These are phyloP conservation scores for Plasmodium inui DNA, from an alignment of 169 alveolate genomes.

Conservation along the genomic window DNA sequence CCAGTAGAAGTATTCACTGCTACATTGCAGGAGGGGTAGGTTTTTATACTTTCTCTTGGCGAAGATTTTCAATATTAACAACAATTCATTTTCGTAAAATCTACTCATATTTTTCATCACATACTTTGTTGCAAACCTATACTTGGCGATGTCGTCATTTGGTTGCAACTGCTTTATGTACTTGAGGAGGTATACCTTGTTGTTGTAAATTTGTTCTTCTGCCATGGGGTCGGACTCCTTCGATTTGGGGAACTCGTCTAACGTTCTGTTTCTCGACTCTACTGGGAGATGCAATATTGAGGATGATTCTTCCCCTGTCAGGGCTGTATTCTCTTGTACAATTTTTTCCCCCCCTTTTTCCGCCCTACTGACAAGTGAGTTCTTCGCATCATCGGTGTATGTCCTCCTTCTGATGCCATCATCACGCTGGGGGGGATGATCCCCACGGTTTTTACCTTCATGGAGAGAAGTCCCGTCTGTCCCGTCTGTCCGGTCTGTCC, in stretches of 20 bases:
- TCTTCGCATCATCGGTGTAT: background rate
- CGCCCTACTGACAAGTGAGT: background rate
- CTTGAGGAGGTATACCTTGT: constrained; percentile 27
- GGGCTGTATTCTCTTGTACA: background rate
- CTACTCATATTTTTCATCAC: constrained; percentile 17
- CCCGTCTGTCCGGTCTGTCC: too few species aligned
- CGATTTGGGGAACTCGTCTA: background rate
- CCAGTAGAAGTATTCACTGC: constrained; percentile 72
- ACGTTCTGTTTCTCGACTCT: background rate
- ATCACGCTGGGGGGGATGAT: background rate
- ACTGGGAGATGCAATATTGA: background rate
- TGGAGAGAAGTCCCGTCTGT: background rate
- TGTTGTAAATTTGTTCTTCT: constrained; percentile 17
- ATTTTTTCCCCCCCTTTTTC: background rate
- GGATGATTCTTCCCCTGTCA: background rate
- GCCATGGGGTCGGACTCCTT: background rate
- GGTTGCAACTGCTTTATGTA: constrained; percentile 51
- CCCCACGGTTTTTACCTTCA: background rate
- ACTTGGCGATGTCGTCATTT: constrained; percentile 42
- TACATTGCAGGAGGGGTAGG: constrained; percentile 49
- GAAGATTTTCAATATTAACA: constrained; percentile 45
- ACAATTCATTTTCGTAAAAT: constrained; percentile 58
- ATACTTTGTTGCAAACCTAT: constrained; percentile 53
- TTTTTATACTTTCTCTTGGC: constrained; percentile 47
- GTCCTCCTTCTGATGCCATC: background rate